A percentile compares a stretch with the other conserved stretches of the same genome.
phyloP scores from a whole-genome alignment of 805 yeast genomes.

The Zygosaccharomyces lentus region DNA sequence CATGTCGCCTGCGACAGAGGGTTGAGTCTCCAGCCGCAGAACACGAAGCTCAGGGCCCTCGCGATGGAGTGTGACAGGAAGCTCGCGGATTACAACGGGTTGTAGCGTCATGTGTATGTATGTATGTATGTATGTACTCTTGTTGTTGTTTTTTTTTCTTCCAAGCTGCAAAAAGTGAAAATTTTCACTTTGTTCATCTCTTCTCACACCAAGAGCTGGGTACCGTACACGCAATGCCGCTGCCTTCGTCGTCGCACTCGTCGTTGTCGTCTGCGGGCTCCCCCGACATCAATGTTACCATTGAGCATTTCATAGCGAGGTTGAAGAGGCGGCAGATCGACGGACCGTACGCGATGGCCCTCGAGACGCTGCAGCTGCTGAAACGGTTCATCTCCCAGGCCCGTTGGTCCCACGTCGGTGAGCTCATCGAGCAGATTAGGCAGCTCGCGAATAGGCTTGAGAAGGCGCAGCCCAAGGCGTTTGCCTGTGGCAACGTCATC shows the following conservation, averaged over 20 bases:
- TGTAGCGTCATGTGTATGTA: not conserved
- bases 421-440: slow-evolving; percentile 67
- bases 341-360: slow-evolving; percentile 79
- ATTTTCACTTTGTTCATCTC: not conserved
- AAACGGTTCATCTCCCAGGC: slow-evolving; percentile 86
- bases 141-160: not conserved
- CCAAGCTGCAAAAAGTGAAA: not conserved
- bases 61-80: slow-evolving; percentile 26
- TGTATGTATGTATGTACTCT: not conserved
- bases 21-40: slow-evolving; percentile 53
- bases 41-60: slow-evolving; percentile 35
- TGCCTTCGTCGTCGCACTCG: slow-evolving; percentile 7
- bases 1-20: slow-evolving; percentile 71
- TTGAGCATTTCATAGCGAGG: slow-evolving; percentile 45
- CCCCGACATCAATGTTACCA: slow-evolving; percentile 38
- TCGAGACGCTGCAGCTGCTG: slow-evolving; percentile 80
- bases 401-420: slow-evolving; percentile 77
- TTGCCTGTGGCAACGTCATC: slow-evolving; percentile 84
- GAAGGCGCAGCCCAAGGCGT: slow-evolving; percentile 83
- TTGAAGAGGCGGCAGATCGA: slow-evolving; percentile 79
- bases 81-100: slow-evolving; percentile 30
- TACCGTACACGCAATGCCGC: slow-evolving; percentile 7
- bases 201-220: not conserved
- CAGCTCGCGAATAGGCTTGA: slow-evolving; percentile 65
- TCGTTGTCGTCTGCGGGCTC: slow-evolving; percentile 10